These are phyloP conservation scores for Pythium periplocum DNA, from an alignment of 352 stramenopile species.

Conservation along the genomic window DNA sequence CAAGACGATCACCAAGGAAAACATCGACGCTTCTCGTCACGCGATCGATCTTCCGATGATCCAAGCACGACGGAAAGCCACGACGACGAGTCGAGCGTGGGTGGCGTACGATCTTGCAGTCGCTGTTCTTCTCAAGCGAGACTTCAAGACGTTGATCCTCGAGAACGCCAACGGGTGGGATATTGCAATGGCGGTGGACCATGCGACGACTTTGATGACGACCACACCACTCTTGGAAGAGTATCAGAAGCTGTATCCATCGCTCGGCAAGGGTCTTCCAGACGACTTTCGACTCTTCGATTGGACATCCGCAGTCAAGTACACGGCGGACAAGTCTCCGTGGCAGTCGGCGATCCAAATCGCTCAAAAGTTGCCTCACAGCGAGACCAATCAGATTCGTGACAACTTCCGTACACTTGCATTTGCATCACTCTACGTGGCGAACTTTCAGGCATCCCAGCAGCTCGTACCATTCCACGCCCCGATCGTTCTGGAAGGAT, in stretches of 20 bases:
- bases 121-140: conserved; percentile 2
- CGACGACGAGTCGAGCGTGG: conserved; percentile 2
- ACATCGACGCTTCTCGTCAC: not conserved
- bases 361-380: not conserved
- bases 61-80: not conserved
- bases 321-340: not conserved
- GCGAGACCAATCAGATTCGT: not conserved
- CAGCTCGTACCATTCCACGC: not conserved
- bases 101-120: conserved; percentile 10
- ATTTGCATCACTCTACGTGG: conserved; percentile 1
- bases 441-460: not conserved
- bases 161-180: conserved; percentile 1
- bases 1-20: not conserved
- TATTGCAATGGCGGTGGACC: conserved; percentile 6
- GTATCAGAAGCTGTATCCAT: conserved; percentile 2
- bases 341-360: conserved; percentile 4
- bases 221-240: conserved; percentile 4
- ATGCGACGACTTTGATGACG: conserved; percentile 6
- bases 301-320: conserved; percentile 3
- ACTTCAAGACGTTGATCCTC: conserved; percentile 6
- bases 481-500: conserved; percentile 2
- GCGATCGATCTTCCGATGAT: not conserved
- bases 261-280: conserved; percentile 2
- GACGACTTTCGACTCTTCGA: conserved; percentile 5
- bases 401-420: conserved; percentile 6